Base-by-base conservation (phyloP, 2,329 filamentous ascomycete species). In the Verticillium longisporum region DNA sequence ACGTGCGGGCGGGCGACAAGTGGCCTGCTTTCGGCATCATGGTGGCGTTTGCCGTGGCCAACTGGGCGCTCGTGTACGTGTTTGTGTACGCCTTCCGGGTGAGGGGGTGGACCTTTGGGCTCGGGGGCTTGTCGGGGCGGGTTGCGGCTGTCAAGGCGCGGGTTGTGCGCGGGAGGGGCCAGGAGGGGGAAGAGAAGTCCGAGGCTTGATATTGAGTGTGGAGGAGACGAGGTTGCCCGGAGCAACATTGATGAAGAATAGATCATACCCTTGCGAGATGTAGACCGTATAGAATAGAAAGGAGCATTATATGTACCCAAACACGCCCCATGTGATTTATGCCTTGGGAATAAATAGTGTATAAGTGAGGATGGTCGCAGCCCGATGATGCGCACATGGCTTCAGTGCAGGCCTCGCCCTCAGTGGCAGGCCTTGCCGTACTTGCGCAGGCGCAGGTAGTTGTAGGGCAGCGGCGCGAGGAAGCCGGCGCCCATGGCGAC, bases 61-160 rank as follows among this genome's bases (percentile, higher is more conserved):
- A 91, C 69, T 91, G 86, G 86, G 75, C 81, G 50, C 72, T 92
- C 60, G 88, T 91, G 1, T 90, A 90, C 71, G 90, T 91, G 74
- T 91, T 92, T 69, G 86, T 92, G 61, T 92, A 88, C 74, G 88
- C 85, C 2, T 87, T 91, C 6, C 80, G 89, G 18, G 83, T 92
- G 60, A 82, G 81, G 65, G 83, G 87, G 7, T 92, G 88, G 88
- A 83, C 75, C 26, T 92, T 92, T 72, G 89, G 88, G 0, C 79
- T 91, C 61, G 84, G 84, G 54, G 32, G 26, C 15, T 26, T n/a
- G 5, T 18, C 26, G 6, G 7, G 13, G 13, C 15, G 13, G 1
- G 13, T 14, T 10, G 3, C 26, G 5, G 26, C 13, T 21, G 26
- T 55, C 2, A 55, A 55, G 32, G 54, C 14, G 31, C 32, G 33